phyloP scores from a whole-genome alignment of 495 filamentous ascomycete species.

The Podospora australis region DNA sequence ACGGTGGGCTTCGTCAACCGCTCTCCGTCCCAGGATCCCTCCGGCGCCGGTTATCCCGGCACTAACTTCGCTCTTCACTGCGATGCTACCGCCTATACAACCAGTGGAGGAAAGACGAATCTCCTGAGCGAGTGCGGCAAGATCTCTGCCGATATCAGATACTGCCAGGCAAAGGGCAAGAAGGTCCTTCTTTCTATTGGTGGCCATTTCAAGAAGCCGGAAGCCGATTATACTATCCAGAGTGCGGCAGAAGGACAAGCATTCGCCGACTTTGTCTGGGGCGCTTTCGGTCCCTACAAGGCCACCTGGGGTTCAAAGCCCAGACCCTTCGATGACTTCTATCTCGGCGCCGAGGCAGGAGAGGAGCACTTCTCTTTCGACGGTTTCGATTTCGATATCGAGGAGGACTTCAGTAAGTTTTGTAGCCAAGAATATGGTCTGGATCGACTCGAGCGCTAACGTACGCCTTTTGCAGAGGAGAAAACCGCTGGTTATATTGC shows the following conservation, averaged over 20 bases:
- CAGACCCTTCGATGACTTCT: conserved; percentile 58
- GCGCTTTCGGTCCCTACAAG: conserved; percentile 55
- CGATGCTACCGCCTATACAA: conserved; percentile 23
- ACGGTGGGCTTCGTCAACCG: conserved; percentile 38
- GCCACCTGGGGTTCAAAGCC: conserved; percentile 26
- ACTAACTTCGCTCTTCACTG: conserved; percentile 39
- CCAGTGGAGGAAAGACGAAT: conserved; percentile 24
- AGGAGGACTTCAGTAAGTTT: conserved; percentile 30
- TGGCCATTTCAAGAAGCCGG: conserved; percentile 30
- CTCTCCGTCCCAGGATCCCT: conserved; percentile 31
- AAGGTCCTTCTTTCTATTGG: conserved; percentile 62
- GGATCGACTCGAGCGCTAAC: conserved; percentile 5
- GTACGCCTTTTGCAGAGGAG: conserved; percentile 12
- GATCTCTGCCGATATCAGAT: conserved; percentile 48
- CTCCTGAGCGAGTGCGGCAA: conserved; percentile 36
- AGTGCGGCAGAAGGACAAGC: conserved; percentile 42
- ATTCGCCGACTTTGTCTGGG: conserved; percentile 59
- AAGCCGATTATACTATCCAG: conserved; percentile 40
- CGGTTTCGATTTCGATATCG: conserved; percentile 67
- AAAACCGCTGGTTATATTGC: conserved; percentile 24
- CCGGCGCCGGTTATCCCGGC: conserved; percentile 29
- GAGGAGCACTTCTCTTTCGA: conserved; percentile 38
- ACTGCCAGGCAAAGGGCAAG: conserved; percentile 57
- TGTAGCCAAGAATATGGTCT: conserved; percentile 26
- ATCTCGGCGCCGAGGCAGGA: conserved; percentile 24